phyloP scores from a whole-genome alignment of 2,329 filamentous ascomycete genomes.

The Colletotrichum chlorophyti region DNA sequence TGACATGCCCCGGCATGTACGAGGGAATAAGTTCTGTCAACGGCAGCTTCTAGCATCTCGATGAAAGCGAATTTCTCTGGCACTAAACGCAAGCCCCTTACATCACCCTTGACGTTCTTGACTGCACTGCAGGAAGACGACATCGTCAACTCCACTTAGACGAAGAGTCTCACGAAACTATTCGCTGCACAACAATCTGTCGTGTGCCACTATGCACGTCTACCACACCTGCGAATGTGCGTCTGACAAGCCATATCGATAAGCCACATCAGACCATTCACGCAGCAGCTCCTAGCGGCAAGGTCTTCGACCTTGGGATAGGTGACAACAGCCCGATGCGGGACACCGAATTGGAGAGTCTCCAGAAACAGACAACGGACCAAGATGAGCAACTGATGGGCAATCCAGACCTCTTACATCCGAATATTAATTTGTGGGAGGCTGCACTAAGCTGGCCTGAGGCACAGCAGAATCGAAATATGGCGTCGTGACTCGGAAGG shows the following conservation, averaged over 20 bases:
- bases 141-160: conserved; percentile 1
- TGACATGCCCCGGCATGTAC: too few relatives aligned
- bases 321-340: too few relatives aligned
- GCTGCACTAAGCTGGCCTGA: too few relatives aligned
- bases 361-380: too few relatives aligned
- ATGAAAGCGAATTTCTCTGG: too few relatives aligned
- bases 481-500: not conserved
- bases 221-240: not conserved
- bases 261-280: conserved; percentile 11
- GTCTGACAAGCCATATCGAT: conserved; percentile 4
- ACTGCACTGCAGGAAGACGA: conserved; percentile 1
- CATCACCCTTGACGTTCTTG: not conserved
- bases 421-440: too few relatives aligned
- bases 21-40: too few relatives aligned
- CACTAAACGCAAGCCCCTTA: too few relatives aligned
- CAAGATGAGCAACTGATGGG: too few relatives aligned
- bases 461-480: not conserved
- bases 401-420: too few relatives aligned
- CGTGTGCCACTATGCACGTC: not conserved
- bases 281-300: conserved; percentile 12
- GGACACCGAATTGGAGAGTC: too few relatives aligned
- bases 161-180: not conserved
- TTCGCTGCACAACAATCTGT: conserved; percentile 6
- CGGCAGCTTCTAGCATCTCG: too few relatives aligned
- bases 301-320: not conserved